Base-by-base conservation (phyloP, 257 asterid species). In the Solanum habrochaites region DNA sequence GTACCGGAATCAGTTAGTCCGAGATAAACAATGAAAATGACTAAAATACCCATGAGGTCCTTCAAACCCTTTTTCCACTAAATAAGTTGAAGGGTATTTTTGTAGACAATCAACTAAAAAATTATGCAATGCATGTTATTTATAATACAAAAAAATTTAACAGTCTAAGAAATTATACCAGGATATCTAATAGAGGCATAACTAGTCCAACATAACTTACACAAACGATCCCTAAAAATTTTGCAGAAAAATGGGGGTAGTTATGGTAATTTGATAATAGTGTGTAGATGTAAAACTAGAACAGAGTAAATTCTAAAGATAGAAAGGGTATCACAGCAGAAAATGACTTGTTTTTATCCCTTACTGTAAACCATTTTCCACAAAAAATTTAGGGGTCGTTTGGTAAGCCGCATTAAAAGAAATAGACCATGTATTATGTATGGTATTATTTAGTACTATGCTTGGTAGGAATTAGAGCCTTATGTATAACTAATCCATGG, bases 311-410 rank as follows among this genome's bases (percentile, higher is more conserved):
- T 9, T 49, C 40, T 49, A 16, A 80, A 49, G 67, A 18, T 11
- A 21, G 84, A 80, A 80, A 80, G 69, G 29, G 85, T 27, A 47
- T 29, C 58, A 75, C 60, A 23, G 69, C 62, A 52, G 69, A 49
- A 20, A 49, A 49, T 80, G 31, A 5, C 39, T 80, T 80, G 43
- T 16, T 78, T 25, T 78, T 27, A 78, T 27, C 15, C 52, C 27
- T 45, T 78, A 6, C 66, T 45, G 39, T 8, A 78, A 47, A 45
- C 11, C 83, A 27, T 45, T 16, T 29, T 45, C 64, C 64, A 45
- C 25, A 78, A 27, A 5, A 6, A 0, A 0, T 52, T 16, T 52
- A 6, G 3, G 39, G 7, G 39, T 37, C 7, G 1, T 37, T 37
- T 37, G 7, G 7, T 37, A 37, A 37, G 39, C 39, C 7, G 39